Percentiles rank a stretch among this genome's conserved stretches.
Conservation (phyloP, 495 filamentous ascomycete species). For the Mytilinidion resinicola region DNA sequence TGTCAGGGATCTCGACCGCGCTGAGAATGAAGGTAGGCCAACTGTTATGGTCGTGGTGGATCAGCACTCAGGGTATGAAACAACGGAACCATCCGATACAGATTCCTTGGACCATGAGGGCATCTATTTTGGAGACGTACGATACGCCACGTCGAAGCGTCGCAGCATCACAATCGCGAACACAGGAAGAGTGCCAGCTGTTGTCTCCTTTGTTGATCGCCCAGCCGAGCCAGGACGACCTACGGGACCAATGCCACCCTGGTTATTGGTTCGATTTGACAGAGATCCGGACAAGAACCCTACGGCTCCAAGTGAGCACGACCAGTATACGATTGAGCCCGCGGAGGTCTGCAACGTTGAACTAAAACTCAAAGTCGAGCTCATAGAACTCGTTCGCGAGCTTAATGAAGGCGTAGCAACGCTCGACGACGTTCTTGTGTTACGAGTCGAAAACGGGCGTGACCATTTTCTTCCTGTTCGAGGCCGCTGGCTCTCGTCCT, state of each 20-base stretch:
- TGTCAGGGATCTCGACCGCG: conserved; percentile 77
- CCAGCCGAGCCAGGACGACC: conserved; percentile 47
- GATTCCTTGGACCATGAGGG: conserved; percentile 40
- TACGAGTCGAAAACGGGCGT: conserved; percentile 76
- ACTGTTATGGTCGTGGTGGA: conserved; percentile 81
- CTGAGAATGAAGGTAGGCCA: conserved; percentile 87
- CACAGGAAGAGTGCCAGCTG: conserved; percentile 72
- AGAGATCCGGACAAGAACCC: conserved; percentile 37
- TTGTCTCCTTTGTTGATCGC: conserved; percentile 65
- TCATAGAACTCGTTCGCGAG: conserved; percentile 54
- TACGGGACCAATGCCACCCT: conserved; percentile 44
- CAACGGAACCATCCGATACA: conserved; percentile 25
- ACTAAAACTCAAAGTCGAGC: conserved; percentile 56
- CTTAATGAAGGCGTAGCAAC: conserved; percentile 62
- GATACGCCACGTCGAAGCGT: conserved; percentile 57
- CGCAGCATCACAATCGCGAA: conserved; percentile 80
- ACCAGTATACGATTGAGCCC: conserved; percentile 61
- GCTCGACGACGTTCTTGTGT: conserved; percentile 80
- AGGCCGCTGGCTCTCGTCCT: conserved; percentile 72
- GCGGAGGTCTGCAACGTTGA: conserved; percentile 72
- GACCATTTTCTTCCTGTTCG: conserved; percentile 86
- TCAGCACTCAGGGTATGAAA: conserved; percentile 31
- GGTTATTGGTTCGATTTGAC: conserved; percentile 63
- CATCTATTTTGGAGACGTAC: conserved; percentile 70
- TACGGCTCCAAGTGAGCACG: conserved; percentile 33